These are phyloP conservation scores for Diplodia intermedia DNA, from an alignment of 2,329 filamentous ascomycete species.

Conservation along the genomic window DNA sequence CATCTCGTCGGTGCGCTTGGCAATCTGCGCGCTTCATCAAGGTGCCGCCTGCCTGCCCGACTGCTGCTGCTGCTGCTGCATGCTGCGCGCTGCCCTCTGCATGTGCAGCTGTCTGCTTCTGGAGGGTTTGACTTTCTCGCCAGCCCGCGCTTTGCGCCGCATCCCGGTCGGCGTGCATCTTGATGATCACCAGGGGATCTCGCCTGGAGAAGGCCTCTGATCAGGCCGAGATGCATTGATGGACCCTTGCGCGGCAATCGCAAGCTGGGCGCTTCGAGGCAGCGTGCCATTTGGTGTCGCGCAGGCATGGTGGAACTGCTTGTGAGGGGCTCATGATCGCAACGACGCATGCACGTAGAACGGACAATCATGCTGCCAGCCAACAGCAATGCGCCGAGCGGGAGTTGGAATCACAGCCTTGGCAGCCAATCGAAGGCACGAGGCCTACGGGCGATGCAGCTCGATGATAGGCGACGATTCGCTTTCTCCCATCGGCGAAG, in stretches of 20 bases:
- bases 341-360: slow-evolving; percentile 7
- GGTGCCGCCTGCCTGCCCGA: slow-evolving; percentile 15
- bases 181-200: slow-evolving; percentile 30
- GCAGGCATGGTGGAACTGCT: slow-evolving; percentile 10
- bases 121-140: background rate
- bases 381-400: slow-evolving; percentile 11
- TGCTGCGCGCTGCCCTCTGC: slow-evolving; percentile 3
- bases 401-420: slow-evolving; percentile 16
- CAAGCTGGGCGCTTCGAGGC: slow-evolving; percentile 12
- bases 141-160: slow-evolving; percentile 22
- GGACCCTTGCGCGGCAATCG: slow-evolving; percentile 6
- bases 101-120: slow-evolving; percentile 11
- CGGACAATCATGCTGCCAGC: slow-evolving; percentile 20
- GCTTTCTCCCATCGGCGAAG: too few relatives aligned
- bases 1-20: slow-evolving; percentile 11
- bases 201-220: slow-evolving; percentile 11
- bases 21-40: slow-evolving; percentile 16
- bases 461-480: too few relatives aligned
- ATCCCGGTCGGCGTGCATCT: slow-evolving; percentile 28
- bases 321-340: slow-evolving; percentile 10
- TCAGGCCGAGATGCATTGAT: slow-evolving; percentile 18
- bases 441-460: too few relatives aligned
- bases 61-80: slow-evolving; percentile 6
- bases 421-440: slow-evolving; percentile 4
- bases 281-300: slow-evolving; percentile 10